Evolutionary conservation across 805 yeast genomes (phyloP), one percentile per base, ranked within the genome.

Genomic region (Lipomyces chichibuensis): DNA sequence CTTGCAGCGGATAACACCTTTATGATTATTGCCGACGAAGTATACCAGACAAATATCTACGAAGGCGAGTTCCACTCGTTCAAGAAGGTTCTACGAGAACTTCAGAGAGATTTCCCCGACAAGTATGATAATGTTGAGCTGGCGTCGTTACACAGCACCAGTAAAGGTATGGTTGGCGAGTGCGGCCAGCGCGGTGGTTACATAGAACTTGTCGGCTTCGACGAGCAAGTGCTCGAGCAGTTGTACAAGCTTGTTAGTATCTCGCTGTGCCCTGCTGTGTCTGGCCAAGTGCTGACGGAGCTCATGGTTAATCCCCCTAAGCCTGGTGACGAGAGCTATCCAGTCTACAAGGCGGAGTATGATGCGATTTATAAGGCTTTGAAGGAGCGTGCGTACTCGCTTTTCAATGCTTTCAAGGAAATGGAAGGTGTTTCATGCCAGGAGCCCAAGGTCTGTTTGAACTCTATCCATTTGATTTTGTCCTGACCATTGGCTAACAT

Each of bases 131-230:
- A 86, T 68, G 94, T 95, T 52, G 97, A 92, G 77, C 83, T 95
- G 66, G 98, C 96, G 2, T 93, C 98, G 1, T 81, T 95, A 73
- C 98, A 95, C 79, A 92, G 98, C n/a, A 92, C 97, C 55, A 94
- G 98, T 13, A 95, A 95, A 80, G 99, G 99, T 78, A 92, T 92
- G 73, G 85, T 92, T 70, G 99, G 99, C 70, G 99, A 95, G 80
- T 95, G 99, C 84, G 99, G 99, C 68, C 99, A 95, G 82, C 88
- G 99, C 80, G 99, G 98, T 74, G 99, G 99, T 5, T 95, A 93
- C 82, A 90, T 95, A 95, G 99, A 95, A 79, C 80, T 93, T 7
- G 84, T 88, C 11, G 97, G 97, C 0, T 90, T 95, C 79, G 81
- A 84, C 14, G 82, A 82, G 2, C 92, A 89, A 57, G 88, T 93